Percentiles rank a stretch among this genome's conserved stretches.
These are phyloP conservation scores for Cyberlindnera saturnus DNA, from an alignment of 805 yeast species.

Conservation along the genomic window DNA sequence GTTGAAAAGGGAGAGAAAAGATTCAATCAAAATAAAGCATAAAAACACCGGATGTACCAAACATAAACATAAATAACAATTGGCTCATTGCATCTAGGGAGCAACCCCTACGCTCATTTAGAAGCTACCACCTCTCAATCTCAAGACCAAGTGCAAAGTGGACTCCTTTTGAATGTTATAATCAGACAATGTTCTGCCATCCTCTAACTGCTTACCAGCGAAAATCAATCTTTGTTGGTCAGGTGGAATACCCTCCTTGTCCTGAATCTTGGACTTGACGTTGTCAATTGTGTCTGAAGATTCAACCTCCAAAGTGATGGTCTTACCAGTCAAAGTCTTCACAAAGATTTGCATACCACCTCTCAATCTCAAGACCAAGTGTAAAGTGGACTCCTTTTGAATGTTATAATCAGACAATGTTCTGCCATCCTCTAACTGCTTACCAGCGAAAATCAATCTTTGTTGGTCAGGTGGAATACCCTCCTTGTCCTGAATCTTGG, in stretches of 20 bases:
- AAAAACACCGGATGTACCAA: no score
- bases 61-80: no score
- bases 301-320: conserved; percentile 96
- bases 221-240: conserved; percentile 97
- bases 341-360: conserved; percentile 84
- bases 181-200: conserved; percentile 89
- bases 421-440: conserved; percentile 92
- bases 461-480: conserved; percentile 99
- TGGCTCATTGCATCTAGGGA: not conserved
- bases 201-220: conserved; percentile 94
- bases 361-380: conserved; percentile 79
- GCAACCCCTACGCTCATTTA: not conserved
- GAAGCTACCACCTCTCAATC: conserved; percentile 71
- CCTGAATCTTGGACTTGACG: conserved; percentile 92
- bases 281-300: conserved; percentile 95
- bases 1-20: no score
- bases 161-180: conserved; percentile 95
- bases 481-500: conserved; percentile 96
- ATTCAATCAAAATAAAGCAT: no score
- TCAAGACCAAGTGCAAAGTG: conserved; percentile 72
- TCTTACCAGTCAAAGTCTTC: conserved; percentile 95
- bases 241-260: conserved; percentile 98
- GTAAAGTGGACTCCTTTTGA: conserved; percentile 86
- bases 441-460: conserved; percentile 91
- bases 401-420: conserved; percentile 90